These are phyloP conservation scores for Vachellia collinsii DNA, from an alignment of 306 rosid species.

Conservation along the genomic window DNA sequence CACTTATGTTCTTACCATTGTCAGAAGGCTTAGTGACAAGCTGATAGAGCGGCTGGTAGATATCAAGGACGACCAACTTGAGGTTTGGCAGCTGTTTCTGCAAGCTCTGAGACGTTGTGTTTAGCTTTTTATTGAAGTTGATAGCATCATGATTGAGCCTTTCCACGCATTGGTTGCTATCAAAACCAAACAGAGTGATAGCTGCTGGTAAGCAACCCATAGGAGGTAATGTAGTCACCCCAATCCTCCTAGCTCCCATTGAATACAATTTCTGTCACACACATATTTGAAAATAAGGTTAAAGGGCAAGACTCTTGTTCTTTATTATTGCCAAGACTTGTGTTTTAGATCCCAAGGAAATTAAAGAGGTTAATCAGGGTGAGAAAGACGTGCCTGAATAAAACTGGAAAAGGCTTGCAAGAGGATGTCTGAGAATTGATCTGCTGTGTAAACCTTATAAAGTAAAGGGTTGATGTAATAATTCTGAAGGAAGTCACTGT, in stretches of 20 bases:
- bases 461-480: constrained; percentile 70
- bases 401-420: constrained; percentile 45
- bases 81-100: constrained; percentile 56
- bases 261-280: constrained; percentile 56
- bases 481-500: constrained; percentile 70
- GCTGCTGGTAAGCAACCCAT: constrained; percentile 66
- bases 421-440: constrained; percentile 65
- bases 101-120: constrained; percentile 56
- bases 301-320: not conserved
- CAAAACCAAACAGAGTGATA: constrained; percentile 60
- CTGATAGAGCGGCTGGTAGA: constrained; percentile 59
- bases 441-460: constrained; percentile 39
- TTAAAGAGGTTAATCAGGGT: not conserved
- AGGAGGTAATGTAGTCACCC: constrained; percentile 71
- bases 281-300: not conserved
- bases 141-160: constrained; percentile 55
- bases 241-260: constrained; percentile 72
- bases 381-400: constrained; percentile 52
- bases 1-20: constrained; percentile 42
- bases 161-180: constrained; percentile 50
- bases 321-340: not conserved
- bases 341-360: not conserved
- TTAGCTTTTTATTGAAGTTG: constrained; percentile 59
- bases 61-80: constrained; percentile 60
- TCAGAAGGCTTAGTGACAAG: constrained; percentile 59